A percentile compares a stretch with the other conserved stretches of the same genome.
These are phyloP conservation scores for Fusarium sp. DNA, from an alignment of 2,329 filamentous ascomycete genomes.

Conservation along the genomic window DNA sequence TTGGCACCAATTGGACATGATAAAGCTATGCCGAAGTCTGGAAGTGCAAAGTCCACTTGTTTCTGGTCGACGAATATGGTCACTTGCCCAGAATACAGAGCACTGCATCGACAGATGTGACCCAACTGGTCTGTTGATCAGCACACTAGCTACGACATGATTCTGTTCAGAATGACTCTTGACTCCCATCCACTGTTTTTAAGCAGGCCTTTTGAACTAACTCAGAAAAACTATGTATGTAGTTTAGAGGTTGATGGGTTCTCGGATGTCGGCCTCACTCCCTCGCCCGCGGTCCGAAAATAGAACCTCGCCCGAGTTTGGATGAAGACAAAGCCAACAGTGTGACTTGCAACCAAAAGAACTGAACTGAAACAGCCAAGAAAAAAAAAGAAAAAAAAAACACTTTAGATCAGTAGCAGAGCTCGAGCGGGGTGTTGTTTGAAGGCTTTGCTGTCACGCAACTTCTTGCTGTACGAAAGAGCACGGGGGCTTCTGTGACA, in stretches of 20 bases:
- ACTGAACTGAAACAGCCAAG: background rate
- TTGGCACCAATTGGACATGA: background rate
- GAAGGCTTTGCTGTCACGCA: background rate
- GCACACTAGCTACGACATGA: background rate
- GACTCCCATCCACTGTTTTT: too few relatives aligned
- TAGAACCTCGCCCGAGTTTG: background rate
- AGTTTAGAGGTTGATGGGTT: background rate
- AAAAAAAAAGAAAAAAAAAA: background rate
- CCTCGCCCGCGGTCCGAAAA: background rate
- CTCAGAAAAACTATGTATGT: background rate
- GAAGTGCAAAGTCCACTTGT: background rate
- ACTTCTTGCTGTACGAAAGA: background rate
- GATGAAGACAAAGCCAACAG: background rate
- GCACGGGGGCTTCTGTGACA: background rate
- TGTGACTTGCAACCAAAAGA: background rate
- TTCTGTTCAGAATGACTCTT: background rate
- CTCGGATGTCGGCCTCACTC: background rate
- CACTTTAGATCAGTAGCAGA: background rate
- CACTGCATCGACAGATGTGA: background rate
- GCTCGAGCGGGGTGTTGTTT: background rate
- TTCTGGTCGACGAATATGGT: background rate
- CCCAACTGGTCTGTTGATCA: background rate
- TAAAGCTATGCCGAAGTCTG: background rate
- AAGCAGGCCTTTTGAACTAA: background rate
- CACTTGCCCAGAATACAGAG: background rate